These are phyloP conservation scores for Gossypium aridum DNA, from an alignment of 441 rosid genomes.

Conservation along the genomic window DNA sequence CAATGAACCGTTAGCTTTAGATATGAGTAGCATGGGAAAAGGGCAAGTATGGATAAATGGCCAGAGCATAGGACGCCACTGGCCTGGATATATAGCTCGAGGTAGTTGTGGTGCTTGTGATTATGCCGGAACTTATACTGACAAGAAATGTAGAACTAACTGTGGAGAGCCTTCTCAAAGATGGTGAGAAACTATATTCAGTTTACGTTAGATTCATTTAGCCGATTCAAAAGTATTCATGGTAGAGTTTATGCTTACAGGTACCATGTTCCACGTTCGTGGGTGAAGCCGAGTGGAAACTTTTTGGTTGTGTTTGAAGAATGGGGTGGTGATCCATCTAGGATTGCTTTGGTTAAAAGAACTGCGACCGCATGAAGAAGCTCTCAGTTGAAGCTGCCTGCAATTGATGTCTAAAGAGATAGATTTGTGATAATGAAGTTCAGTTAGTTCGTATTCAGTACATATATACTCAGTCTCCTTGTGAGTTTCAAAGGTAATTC, in stretches of 20 bases:
- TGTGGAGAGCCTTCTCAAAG: slow-evolving; percentile 66
- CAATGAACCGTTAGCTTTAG: slow-evolving; percentile 53
- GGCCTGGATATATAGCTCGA: slow-evolving; percentile 45
- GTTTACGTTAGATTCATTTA: not conserved
- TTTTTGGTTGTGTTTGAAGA: slow-evolving; percentile 44
- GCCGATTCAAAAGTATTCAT: slow-evolving; percentile 2
- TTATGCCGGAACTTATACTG: slow-evolving; percentile 49
- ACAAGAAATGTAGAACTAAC: slow-evolving; percentile 43
- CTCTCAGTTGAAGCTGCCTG: slow-evolving; percentile 39
- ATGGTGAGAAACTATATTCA: slow-evolving; percentile 36
- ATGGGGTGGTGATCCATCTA: slow-evolving; percentile 49
- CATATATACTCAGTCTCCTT: not conserved
- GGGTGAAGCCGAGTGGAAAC: slow-evolving; percentile 38
- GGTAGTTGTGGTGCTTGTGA: slow-evolving; percentile 44
- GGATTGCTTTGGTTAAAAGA: slow-evolving; percentile 34
- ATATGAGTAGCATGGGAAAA: slow-evolving; percentile 69
- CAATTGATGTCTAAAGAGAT: slow-evolving; percentile 6
- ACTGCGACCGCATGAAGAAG: slow-evolving; percentile 22
- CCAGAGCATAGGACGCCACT: slow-evolving; percentile 57
- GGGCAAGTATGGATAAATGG: slow-evolving; percentile 71
- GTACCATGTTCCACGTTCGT: slow-evolving; percentile 52
- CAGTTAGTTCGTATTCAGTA: slow-evolving; percentile 16
- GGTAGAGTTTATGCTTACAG: slow-evolving; percentile 17
- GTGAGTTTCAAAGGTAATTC: not conserved
- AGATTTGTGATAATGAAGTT: not conserved